Conservation (phyloP, 129 eudicot species). For the Helichrysum umbraculigerum region DNA sequence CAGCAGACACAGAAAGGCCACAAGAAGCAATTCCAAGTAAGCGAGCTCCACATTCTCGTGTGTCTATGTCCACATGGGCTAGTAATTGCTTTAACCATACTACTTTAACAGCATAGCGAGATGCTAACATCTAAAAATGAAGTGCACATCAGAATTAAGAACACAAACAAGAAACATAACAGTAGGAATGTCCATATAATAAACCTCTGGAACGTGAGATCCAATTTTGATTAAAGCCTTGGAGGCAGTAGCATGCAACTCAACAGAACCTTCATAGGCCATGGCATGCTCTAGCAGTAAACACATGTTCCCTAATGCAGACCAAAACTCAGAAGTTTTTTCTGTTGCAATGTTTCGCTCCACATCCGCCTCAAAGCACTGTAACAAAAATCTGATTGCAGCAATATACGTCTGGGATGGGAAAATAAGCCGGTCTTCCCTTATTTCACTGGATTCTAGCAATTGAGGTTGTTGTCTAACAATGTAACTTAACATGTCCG, state of each 20-base stretch:
- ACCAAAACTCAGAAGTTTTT: constrained; percentile 38
- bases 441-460: constrained; percentile 47
- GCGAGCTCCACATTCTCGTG: constrained; percentile 90
- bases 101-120: constrained; percentile 74
- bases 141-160: constrained; percentile 19
- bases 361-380: constrained; percentile 78
- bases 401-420: constrained; percentile 75
- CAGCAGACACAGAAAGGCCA: constrained; percentile 66
- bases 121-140: constrained; percentile 58
- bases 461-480: constrained; percentile 65
- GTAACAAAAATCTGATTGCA: constrained; percentile 70
- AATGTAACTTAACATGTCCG: constrained; percentile 76
- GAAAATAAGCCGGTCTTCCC: constrained; percentile 67
- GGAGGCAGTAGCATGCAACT: constrained; percentile 88
- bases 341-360: constrained; percentile 37
- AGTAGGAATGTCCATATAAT: constrained; percentile 10
- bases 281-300: constrained; percentile 86
- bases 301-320: constrained; percentile 63
- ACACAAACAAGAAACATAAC: constrained; percentile 6
- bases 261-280: constrained; percentile 85
- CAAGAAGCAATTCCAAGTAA: constrained; percentile 88
- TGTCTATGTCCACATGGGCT: constrained; percentile 74
- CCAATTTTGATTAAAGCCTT: constrained; percentile 70
- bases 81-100: constrained; percentile 76
- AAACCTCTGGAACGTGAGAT: constrained; percentile 81